phyloP scores from a whole-genome alignment of 225 moss, liverwort and hornwort species.

The Ulota crispa region DNA sequence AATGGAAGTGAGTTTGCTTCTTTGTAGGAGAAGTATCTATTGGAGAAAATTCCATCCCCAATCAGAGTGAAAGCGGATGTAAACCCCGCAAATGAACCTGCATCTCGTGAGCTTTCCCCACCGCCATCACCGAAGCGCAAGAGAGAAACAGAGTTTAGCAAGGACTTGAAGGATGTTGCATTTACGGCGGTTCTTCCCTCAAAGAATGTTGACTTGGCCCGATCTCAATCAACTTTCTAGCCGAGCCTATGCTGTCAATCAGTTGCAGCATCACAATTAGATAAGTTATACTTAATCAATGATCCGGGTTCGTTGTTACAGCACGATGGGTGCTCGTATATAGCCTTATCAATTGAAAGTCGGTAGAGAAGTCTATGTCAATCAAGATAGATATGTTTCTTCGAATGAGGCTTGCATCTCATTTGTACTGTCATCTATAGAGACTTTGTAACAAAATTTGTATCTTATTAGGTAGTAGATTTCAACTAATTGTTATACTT shows the following conservation, averaged over 20 bases:
- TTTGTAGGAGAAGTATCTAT: conserved; percentile 48
- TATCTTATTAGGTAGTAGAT: conserved; percentile 36
- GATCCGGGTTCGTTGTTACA: conserved; percentile 9
- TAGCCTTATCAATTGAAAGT: conserved; percentile 21
- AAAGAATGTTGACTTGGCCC: conserved; percentile 47
- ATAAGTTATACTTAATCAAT: conserved; percentile 23
- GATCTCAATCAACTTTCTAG: conserved; percentile 67
- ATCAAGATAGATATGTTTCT: conserved; percentile 14
- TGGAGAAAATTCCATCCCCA: conserved; percentile 64
- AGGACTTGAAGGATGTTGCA: conserved; percentile 60
- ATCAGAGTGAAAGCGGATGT: conserved; percentile 57
- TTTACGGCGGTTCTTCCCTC: conserved; percentile 57
- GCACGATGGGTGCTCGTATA: conserved; percentile 18
- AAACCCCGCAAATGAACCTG: conserved; percentile 37
- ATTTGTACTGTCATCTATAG: conserved; percentile 10
- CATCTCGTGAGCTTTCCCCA: conserved; percentile 59
- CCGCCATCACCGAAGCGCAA: conserved; percentile 75
- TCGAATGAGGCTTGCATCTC: conserved; percentile 29
- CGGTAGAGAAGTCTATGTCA: conserved; percentile 12
- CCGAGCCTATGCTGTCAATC: conserved; percentile 2
- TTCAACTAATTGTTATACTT: conserved; percentile 16
- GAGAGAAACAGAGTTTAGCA: conserved; percentile 58
- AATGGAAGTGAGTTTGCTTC: neutral
- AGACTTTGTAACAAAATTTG: conserved; percentile 31
- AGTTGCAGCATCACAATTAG: conserved; percentile 22